These are phyloP conservation scores for Spathaspora boniae DNA, from an alignment of 805 yeast species.

Conservation along the genomic window DNA sequence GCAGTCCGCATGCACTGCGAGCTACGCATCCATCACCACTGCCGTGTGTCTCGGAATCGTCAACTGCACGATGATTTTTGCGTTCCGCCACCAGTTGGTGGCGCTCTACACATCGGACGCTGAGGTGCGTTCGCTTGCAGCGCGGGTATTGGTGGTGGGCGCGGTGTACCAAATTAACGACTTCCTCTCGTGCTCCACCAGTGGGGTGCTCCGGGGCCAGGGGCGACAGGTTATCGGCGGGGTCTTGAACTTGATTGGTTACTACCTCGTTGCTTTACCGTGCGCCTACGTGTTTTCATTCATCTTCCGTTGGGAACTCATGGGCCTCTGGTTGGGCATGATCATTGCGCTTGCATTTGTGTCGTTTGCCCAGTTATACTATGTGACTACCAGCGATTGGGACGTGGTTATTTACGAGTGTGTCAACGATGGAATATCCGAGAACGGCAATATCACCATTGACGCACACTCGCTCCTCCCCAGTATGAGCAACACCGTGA, in stretches of 20 bases:
- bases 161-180: slow-evolving; percentile 53
- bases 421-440: slow-evolving; percentile 40
- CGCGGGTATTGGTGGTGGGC: slow-evolving; percentile 42
- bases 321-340: slow-evolving; percentile 51
- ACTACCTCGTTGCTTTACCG: slow-evolving; percentile 50
- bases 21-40: slow-evolving; percentile 32
- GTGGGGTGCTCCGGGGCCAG: slow-evolving; percentile 56
- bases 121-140: slow-evolving; percentile 33
- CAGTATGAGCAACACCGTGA: slow-evolving; percentile 21
- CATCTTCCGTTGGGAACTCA: slow-evolving; percentile 31
- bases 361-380: slow-evolving; percentile 38
- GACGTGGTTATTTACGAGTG: slow-evolving; percentile 37
- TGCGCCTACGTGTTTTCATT: slow-evolving; percentile 44
- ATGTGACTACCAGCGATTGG: slow-evolving; percentile 43
- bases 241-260: slow-evolving; percentile 43
- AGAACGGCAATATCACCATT: slow-evolving; percentile 27
- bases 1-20: slow-evolving; percentile 33
- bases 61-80: slow-evolving; percentile 35
- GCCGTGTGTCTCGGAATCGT: slow-evolving; percentile 33
- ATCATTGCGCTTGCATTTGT: slow-evolving; percentile 40
- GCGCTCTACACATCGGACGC: slow-evolving; percentile 39
- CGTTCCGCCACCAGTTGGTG: slow-evolving; percentile 36
- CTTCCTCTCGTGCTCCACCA: slow-evolving; percentile 45
- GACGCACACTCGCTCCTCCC: slow-evolving; percentile 32
- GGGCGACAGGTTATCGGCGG: slow-evolving; percentile 59